A percentile compares a stretch with the other conserved stretches of the same genome.
Evolutionary conservation across 768 basidiomycete genomes (phyloP).

Genomic region (Boletus tomentosulus): DNA sequence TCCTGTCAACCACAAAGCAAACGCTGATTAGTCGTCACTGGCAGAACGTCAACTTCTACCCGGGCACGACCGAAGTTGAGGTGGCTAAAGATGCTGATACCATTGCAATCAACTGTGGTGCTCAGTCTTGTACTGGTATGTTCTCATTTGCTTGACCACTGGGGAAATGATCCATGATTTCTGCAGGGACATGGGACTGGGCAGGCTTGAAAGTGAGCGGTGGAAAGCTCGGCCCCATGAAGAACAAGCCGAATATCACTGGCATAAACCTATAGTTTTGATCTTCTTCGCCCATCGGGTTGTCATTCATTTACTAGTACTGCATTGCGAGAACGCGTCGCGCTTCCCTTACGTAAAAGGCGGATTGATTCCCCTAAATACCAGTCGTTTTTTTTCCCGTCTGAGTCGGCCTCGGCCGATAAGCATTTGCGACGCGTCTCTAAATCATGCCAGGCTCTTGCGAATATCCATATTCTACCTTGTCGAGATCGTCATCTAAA

Average conservation of each 20-base stretch:
- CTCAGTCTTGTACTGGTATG: slow-evolving; percentile 46
- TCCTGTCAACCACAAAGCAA: background rate
- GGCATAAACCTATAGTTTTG: slow-evolving; percentile 29
- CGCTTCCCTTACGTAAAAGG: background rate
- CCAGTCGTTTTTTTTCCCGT: background rate
- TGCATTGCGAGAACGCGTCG: background rate
- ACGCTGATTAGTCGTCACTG: background rate
- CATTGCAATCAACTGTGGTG: slow-evolving; percentile 56
- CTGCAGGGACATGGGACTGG: slow-evolving; percentile 50
- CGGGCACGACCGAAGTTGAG: slow-evolving; percentile 37
- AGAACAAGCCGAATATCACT: slow-evolving; percentile 30
- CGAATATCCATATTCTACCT: background rate
- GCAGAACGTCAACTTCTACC: slow-evolving; percentile 48
- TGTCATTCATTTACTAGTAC: too few species aligned
- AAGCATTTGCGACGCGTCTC: background rate
- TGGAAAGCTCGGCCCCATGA: slow-evolving; percentile 35
- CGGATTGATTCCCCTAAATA: background rate
- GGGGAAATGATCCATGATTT: background rate
- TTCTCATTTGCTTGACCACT: background rate
- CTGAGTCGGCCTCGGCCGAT: too few species aligned
- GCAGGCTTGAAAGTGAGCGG: slow-evolving; percentile 41
- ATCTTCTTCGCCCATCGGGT: too few species aligned
- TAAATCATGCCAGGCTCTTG: background rate
- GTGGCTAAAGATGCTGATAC: slow-evolving; percentile 41
- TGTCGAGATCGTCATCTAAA: background rate